Conservation (phyloP, 495 filamentous ascomycete species). For the Cudoniella acicularis region DNA sequence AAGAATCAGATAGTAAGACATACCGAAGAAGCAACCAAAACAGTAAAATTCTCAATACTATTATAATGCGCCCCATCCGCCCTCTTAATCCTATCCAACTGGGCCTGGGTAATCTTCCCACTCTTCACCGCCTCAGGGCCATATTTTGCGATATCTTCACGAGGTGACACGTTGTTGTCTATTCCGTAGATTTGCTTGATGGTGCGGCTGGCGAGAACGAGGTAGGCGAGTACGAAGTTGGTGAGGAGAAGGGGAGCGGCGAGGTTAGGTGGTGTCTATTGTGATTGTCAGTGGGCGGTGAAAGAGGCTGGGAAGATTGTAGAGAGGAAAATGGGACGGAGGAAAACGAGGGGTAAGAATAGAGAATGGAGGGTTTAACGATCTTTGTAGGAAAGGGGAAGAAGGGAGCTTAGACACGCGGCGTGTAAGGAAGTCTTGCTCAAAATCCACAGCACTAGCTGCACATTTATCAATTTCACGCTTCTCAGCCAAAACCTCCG, state of each 20-base stretch:
- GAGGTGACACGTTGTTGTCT: slow-evolving; percentile 46
- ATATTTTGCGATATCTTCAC: slow-evolving; percentile 42
- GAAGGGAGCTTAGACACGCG: too few species aligned
- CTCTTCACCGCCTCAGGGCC: slow-evolving; percentile 42
- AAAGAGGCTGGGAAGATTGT: too few species aligned
- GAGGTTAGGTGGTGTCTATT: slow-evolving; percentile 29
- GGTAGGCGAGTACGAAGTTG: slow-evolving; percentile 47
- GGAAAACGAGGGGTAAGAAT: too few species aligned
- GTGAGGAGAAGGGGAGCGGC: slow-evolving; percentile 38
- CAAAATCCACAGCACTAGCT: too few species aligned
- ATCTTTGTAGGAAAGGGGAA: too few species aligned
- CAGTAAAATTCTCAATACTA: slow-evolving; percentile 42
- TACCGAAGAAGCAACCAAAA: slow-evolving; percentile 41
- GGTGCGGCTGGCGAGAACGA: slow-evolving; percentile 37
- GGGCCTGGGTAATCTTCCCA: slow-evolving; percentile 43
- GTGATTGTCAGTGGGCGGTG: too few species aligned
- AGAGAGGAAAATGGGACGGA: too few species aligned
- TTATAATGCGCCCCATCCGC: slow-evolving; percentile 46
- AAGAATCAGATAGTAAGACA: neutral
- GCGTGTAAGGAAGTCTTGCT: too few species aligned
- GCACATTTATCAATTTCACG: too few species aligned
- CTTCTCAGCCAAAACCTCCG: too few species aligned
- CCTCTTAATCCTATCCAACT: slow-evolving; percentile 43
- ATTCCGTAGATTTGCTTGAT: slow-evolving; percentile 40
- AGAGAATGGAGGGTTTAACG: too few species aligned